A percentile compares a stretch with the other conserved stretches of the same genome.
phyloP scores from a whole-genome alignment of 768 basidiomycete species.

The Lepiota venenata region DNA sequence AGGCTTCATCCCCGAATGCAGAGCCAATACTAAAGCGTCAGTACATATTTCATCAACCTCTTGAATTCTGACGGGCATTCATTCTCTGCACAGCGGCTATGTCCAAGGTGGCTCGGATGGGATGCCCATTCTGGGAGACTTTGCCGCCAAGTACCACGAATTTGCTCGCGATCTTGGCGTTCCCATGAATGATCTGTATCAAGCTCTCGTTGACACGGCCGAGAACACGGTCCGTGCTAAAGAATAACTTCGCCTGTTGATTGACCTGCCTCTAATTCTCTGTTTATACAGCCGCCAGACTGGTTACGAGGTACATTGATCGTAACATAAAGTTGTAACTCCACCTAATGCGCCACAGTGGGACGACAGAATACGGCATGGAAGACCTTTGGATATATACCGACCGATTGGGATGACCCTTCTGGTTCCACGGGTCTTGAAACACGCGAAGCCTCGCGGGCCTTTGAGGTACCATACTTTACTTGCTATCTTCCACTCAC shows the following conservation, averaged over 20 bases:
- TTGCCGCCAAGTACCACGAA: conserved; percentile 42
- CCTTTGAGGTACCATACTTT: conserved; percentile 33
- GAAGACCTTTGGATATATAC: conserved; percentile 47
- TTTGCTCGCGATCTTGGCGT: conserved; percentile 36
- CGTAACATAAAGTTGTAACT: neutral
- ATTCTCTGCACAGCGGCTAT: conserved; percentile 31
- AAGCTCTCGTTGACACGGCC: conserved; percentile 47
- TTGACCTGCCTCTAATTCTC: neutral
- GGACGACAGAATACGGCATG: conserved; percentile 51
- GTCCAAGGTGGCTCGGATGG: conserved; percentile 49
- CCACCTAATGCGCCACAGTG: conserved; percentile 20
- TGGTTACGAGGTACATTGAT: conserved; percentile 37
- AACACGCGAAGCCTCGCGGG: conserved; percentile 47
- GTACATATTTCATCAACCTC: conserved; percentile 6
- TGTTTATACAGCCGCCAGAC: conserved; percentile 36
- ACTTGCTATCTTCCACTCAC: neutral
- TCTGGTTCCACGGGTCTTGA: conserved; percentile 43
- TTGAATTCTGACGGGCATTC: neutral
- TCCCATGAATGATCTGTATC: conserved; percentile 42
- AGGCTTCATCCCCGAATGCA: conserved; percentile 50
- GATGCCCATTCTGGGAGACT: conserved; percentile 52
- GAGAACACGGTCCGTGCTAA: conserved; percentile 41
- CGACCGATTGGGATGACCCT: conserved; percentile 46
- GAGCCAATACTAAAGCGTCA: conserved; percentile 46
- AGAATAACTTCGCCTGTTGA: neutral